Conservation (phyloP, 306 rosid species). For the Cucumis melo region DNA sequence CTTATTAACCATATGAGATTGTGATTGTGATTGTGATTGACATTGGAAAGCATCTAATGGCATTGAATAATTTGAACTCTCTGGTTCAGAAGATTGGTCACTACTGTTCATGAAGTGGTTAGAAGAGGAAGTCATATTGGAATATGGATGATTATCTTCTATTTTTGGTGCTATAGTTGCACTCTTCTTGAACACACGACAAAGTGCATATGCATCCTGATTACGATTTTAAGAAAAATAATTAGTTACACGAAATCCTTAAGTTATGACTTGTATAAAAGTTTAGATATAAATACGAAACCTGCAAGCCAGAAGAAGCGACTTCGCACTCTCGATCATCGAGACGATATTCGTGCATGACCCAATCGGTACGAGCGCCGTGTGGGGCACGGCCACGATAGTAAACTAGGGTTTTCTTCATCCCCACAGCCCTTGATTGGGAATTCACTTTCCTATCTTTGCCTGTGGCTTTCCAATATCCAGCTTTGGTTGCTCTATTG, state of each 20-base stretch:
- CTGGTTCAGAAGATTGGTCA: slow-evolving; percentile 58
- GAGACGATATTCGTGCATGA: slow-evolving; percentile 94
- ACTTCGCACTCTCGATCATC: slow-evolving; percentile 69
- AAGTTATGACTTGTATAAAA: neutral
- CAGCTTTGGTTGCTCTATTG: slow-evolving; percentile 77
- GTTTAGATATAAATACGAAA: neutral
- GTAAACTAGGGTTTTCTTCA: slow-evolving; percentile 92
- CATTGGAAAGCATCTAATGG: slow-evolving; percentile 16
- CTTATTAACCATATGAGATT: slow-evolving; percentile 6
- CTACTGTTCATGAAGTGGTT: slow-evolving; percentile 31
- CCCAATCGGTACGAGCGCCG: slow-evolving; percentile 80
- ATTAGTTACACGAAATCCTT: no score
- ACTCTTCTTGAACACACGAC: slow-evolving; percentile 75
- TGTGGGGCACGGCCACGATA: slow-evolving; percentile 91
- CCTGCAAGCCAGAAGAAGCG: slow-evolving; percentile 50
- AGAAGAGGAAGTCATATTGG: slow-evolving; percentile 8
- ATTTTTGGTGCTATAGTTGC: slow-evolving; percentile 38
- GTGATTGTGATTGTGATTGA: no score
- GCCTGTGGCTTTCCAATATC: slow-evolving; percentile 97
- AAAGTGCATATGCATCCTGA: slow-evolving; percentile 87
- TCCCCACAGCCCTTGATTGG: slow-evolving; percentile 48
- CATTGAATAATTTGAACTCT: slow-evolving; percentile 41
- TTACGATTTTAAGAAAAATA: neutral
- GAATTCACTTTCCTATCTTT: slow-evolving; percentile 82
- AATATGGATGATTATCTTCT: slow-evolving; percentile 32